Conservation (phyloP, 2,329 filamentous ascomycete genomes). For the Colletotrichum viniferum region DNA sequence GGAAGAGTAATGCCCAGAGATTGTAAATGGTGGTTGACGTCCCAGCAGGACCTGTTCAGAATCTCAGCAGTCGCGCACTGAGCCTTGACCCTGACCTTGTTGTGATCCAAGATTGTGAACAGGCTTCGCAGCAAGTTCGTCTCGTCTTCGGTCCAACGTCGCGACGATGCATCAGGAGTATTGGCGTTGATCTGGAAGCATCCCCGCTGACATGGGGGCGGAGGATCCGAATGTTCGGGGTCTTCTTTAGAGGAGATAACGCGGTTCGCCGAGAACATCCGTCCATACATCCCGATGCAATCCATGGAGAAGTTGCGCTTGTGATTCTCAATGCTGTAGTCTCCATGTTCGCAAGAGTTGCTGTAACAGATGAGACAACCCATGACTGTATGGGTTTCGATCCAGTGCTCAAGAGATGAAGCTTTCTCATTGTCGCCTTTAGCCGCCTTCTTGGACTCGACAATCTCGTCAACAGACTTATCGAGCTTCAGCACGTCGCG, state of each 20-base stretch:
- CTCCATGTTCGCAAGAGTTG: constrained; percentile 66
- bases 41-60: constrained; percentile 56
- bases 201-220: constrained; percentile 40
- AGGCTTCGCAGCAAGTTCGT: constrained; percentile 51
- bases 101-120: constrained; percentile 46
- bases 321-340: constrained; percentile 56
- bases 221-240: background rate
- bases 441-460: constrained; percentile 58
- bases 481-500: constrained; percentile 58
- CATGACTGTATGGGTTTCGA: constrained; percentile 60
- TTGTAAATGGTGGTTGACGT: constrained; percentile 50
- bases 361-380: constrained; percentile 65
- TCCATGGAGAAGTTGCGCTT: constrained; percentile 61
- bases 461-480: constrained; percentile 56
- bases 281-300: constrained; percentile 22
- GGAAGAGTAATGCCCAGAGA: constrained; percentile 41
- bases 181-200: constrained; percentile 42
- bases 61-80: constrained; percentile 56
- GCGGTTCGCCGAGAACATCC: constrained; percentile 19
- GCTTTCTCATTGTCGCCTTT: constrained; percentile 43
- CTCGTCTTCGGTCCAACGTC: constrained; percentile 55
- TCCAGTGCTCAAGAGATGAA: constrained; percentile 30
- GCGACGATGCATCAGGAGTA: background rate
- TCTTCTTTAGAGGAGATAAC: background rate
- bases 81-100: constrained; percentile 42